Percentiles rank a stretch among this genome's conserved stretches.
These are phyloP conservation scores for Prototheca wickerhamii DNA, from an alignment of 163 green algal species.

Conservation along the genomic window DNA sequence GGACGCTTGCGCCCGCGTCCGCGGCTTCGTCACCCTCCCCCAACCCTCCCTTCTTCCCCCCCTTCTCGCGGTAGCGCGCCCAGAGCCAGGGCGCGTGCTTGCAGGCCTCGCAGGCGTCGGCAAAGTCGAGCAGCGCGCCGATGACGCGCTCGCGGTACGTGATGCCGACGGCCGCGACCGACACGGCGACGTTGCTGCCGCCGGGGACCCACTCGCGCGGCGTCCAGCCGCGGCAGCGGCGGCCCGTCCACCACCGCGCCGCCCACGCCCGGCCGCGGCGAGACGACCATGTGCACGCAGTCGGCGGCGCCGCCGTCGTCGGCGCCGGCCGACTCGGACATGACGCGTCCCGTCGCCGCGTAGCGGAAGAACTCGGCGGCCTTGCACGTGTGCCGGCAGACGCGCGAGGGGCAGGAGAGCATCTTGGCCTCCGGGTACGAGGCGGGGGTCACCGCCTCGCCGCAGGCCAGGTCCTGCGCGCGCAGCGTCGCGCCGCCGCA, in stretches of 20 bases:
- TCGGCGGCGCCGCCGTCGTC: neutral
- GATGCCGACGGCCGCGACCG: constrained; percentile 14
- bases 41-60: no score
- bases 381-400: constrained; percentile 25
- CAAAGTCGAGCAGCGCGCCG: constrained; percentile 13
- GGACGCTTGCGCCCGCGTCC: no score
- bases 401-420: constrained; percentile 15
- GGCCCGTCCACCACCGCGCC: constrained; percentile 6
- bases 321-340: constrained; percentile 3
- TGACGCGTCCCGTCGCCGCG: constrained; percentile 17
- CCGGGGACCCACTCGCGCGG: constrained; percentile 19
- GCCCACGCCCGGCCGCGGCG: constrained; percentile 4
- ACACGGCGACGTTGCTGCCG: constrained; percentile 15
- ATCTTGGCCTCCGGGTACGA: neutral
- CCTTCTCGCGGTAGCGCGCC: no score
- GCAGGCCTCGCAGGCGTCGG: constrained; percentile 12
- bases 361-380: constrained; percentile 36
- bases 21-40: no score
- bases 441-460: neutral
- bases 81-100: constrained; percentile 19
- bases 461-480: constrained; percentile 7
- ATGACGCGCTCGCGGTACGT: constrained; percentile 16
- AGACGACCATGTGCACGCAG: neutral
- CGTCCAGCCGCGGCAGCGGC: neutral
- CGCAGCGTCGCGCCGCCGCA: neutral